Conservation (phyloP, 106 monocot genomes). For the Phalaenopsis aphrodite region DNA sequence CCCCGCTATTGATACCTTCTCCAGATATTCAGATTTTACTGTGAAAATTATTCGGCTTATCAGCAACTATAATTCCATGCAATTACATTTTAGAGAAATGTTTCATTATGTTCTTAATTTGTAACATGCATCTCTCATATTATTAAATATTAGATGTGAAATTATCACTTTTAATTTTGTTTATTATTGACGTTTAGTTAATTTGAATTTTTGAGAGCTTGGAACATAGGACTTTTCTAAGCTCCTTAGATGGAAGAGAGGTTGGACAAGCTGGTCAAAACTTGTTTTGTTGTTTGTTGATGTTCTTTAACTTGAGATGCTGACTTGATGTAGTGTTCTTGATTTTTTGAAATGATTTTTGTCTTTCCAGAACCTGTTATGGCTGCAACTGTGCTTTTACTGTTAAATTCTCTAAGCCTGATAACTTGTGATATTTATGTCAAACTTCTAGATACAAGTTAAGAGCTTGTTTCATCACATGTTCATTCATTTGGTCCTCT, state of each 20-base stretch:
- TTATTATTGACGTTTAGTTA: background rate
- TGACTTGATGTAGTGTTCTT: background rate
- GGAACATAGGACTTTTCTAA: background rate
- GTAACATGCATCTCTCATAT: background rate
- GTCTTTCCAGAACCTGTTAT: background rate
- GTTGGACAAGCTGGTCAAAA: background rate
- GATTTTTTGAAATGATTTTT: background rate
- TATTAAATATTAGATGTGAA: background rate
- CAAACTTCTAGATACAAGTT: no score
- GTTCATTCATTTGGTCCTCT: no score
- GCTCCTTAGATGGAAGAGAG: background rate
- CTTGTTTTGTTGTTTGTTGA: background rate
- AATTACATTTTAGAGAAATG: background rate
- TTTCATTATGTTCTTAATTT: background rate
- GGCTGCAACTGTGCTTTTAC: background rate
- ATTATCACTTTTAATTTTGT: background rate
- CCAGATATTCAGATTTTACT: background rate
- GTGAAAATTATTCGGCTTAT: background rate
- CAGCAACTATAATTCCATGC: background rate
- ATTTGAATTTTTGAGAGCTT: background rate
- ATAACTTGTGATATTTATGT: no score
- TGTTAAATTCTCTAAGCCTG: no score
- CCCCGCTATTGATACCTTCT: background rate
- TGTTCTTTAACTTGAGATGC: no score
- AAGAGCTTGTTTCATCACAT: no score